These are phyloP conservation scores for Xylaria nigripes DNA, from an alignment of 495 filamentous ascomycete genomes.

Conservation along the genomic window DNA sequence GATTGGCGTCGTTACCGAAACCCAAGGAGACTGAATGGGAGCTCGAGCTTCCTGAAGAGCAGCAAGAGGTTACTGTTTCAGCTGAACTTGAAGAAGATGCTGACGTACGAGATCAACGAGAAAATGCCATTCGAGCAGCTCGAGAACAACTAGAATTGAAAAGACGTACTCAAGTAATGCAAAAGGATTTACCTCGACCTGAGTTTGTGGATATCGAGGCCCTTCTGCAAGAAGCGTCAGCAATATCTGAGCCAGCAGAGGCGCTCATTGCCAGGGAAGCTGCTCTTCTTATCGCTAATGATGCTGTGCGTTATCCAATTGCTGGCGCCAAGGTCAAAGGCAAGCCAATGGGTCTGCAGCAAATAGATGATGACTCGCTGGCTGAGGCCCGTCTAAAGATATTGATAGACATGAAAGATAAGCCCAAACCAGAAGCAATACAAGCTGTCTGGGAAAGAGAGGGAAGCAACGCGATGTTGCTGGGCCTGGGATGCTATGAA, in stretches of 20 bases:
- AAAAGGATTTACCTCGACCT: constrained; percentile 74
- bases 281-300: constrained; percentile 69
- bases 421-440: constrained; percentile 53
- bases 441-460: constrained; percentile 58
- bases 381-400: constrained; percentile 70
- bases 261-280: constrained; percentile 64
- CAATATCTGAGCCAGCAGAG: constrained; percentile 30
- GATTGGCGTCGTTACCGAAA: constrained; percentile 77
- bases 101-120: constrained; percentile 68
- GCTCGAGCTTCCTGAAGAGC: constrained; percentile 82
- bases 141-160: constrained; percentile 68
- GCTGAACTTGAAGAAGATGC: constrained; percentile 69
- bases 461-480: constrained; percentile 51
- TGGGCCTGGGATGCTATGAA: constrained; percentile 69
- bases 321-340: constrained; percentile 57
- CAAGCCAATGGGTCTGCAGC: constrained; percentile 50
- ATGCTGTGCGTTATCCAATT: constrained; percentile 66
- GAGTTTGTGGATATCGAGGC: constrained; percentile 60
- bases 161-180: constrained; percentile 82
- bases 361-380: constrained; percentile 62
- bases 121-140: constrained; percentile 58
- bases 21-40: constrained; percentile 90
- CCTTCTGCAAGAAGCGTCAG: constrained; percentile 52
- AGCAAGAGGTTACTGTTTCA: constrained; percentile 50
- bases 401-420: constrained; percentile 57